Evolutionary conservation across 768 basidiomycete genomes (phyloP), one percentile per base, ranked within the genome.

Genomic region (Hericium alpestre): DNA sequence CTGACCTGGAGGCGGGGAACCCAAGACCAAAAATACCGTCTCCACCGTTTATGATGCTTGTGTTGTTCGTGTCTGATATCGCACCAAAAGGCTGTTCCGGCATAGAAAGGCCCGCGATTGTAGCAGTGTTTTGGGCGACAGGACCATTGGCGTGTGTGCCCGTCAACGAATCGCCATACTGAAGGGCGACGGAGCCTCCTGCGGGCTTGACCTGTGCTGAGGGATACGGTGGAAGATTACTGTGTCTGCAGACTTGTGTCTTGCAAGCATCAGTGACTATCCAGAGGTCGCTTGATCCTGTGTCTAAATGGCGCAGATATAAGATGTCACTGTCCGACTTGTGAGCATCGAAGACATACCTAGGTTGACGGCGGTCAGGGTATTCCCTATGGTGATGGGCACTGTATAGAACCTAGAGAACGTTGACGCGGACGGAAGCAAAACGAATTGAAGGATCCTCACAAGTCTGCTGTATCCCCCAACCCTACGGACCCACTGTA

Each of bases 21-120:
- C 88, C 88, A 12, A 89, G 72, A 0, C 87, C 88, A 53, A 90
- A 76, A 32, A 90, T 87, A 2, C 87, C 88, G 18, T 78, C 76
- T 8, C 79, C 72, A 1, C 79, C 79, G 0, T 76, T 78, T 41
- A 78, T 73, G 32, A 76, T 64, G 8, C 87, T 73, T 15, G 75
- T 80, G 2, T 83, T 84, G 60, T 87, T 83, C 2, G 88, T 90
- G 52, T 78, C 67, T 61, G 83, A 81, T 57, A 90, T 80, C 9
- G 84, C 80, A 13, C 79, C 83, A 58, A 90, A 81, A 47, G 73
- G 77, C 63, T 88, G 86, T 48, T 75, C 66, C 5, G 69, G 63
- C 12, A 82, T 59, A 1, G 70, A 65, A 3, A 87, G 58, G 8
- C 79, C 81, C 0, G 82, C 83, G 10, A 90, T 63, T 25, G 71